A percentile compares a stretch with the other conserved stretches of the same genome.
Conservation (phyloP, 768 basidiomycete species). For the Lyophyllum semitale region DNA sequence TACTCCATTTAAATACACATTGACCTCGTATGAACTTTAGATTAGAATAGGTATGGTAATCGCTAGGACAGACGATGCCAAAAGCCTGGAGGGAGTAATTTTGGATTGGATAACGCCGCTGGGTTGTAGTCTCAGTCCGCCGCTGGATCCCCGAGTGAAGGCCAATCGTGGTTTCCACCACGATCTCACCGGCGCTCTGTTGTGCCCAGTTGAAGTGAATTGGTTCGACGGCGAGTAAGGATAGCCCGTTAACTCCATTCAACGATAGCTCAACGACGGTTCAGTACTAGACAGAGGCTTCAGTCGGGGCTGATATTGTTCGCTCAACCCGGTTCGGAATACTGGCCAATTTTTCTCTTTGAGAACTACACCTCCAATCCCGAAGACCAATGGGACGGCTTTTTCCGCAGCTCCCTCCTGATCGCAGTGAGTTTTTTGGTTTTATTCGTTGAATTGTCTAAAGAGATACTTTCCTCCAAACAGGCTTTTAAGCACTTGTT, state of each 20-base stretch:
- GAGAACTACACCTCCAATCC: neutral
- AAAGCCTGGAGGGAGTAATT: neutral
- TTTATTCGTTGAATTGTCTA: neutral
- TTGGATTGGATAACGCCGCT: neutral
- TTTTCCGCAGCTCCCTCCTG: neutral
- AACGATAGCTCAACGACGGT: neutral
- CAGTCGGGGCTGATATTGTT: neutral
- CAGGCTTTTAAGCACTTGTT: neutral
- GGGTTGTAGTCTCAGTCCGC: neutral
- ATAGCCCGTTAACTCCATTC: neutral
- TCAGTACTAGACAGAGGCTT: neutral
- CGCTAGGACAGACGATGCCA: neutral
- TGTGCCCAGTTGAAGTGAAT: neutral
- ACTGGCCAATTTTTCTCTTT: neutral
- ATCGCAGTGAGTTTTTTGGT: neutral
- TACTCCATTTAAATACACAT: too few relatives aligned
- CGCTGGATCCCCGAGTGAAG: neutral
- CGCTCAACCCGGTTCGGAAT: neutral
- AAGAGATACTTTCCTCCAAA: neutral
- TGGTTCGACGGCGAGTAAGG: neutral
- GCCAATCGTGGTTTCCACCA: neutral
- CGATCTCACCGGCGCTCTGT: neutral
- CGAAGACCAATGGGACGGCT: neutral
- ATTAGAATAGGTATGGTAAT: neutral
- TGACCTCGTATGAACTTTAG: neutral